phyloP scores from a whole-genome alignment of 352 stramenopile genomes.

The Phytophthora uliginosa region DNA sequence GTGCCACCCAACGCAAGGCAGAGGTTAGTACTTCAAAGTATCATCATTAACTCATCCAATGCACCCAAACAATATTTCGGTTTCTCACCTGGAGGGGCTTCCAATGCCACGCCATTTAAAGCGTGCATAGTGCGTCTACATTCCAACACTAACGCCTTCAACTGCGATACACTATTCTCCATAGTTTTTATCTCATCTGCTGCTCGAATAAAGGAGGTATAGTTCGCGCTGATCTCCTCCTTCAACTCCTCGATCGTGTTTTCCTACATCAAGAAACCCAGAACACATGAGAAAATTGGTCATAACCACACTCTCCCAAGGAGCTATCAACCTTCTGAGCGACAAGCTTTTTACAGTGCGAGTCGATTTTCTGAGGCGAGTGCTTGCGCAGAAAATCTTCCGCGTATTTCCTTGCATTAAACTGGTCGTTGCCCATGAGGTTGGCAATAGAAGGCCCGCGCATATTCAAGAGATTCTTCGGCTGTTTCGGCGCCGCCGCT shows the following conservation, averaged over 20 bases:
- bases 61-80: neutral
- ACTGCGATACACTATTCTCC: conserved; percentile 87
- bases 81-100: conserved; percentile 52
- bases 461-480: conserved; percentile 80
- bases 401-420: conserved; percentile 79
- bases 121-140: conserved; percentile 77
- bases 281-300: conserved; percentile 3
- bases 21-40: neutral
- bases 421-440: conserved; percentile 76
- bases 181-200: conserved; percentile 84
- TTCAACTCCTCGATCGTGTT: conserved; percentile 89
- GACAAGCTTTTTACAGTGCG: conserved; percentile 79
- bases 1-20: neutral
- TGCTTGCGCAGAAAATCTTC: conserved; percentile 86
- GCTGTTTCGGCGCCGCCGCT: conserved; percentile 49
- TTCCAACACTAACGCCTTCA: conserved; percentile 80
- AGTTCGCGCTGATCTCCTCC: conserved; percentile 85
- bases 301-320: neutral
- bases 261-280: conserved; percentile 45
- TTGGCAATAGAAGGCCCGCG: conserved; percentile 79
- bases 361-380: conserved; percentile 78
- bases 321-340: conserved; percentile 62
- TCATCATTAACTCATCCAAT: neutral
- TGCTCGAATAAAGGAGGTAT: conserved; percentile 82
- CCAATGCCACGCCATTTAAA: conserved; percentile 61